phyloP scores from a whole-genome alignment of 2,329 filamentous ascomycete species.

The Pseudopyrenochaeta lycopersici region DNA sequence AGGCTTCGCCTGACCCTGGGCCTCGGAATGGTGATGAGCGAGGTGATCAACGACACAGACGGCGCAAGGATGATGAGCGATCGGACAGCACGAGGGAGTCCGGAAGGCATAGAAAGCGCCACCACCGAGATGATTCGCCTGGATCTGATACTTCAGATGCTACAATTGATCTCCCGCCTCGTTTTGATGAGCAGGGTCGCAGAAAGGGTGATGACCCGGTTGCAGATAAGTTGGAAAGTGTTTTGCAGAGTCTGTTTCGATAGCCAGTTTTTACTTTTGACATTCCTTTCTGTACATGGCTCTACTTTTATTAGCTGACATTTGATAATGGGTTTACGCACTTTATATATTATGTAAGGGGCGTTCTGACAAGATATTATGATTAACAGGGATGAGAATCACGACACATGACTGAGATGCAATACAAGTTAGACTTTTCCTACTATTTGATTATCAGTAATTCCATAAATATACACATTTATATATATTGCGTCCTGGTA shows the following conservation, averaged over 20 bases:
- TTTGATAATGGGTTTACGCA: not conserved
- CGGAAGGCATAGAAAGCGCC: constrained; percentile 24
- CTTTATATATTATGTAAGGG: not conserved
- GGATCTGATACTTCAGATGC: constrained; percentile 39
- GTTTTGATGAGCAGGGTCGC: constrained; percentile 47
- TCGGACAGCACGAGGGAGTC: constrained; percentile 25
- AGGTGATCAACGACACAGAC: constrained; percentile 12
- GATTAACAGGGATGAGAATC: not conserved
- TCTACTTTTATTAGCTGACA: not conserved
- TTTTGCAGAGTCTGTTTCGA: constrained; percentile 41
- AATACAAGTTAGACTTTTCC: not conserved
- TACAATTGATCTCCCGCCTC: constrained; percentile 48
- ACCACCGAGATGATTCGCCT: constrained; percentile 33
- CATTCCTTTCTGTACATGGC: constrained; percentile 4
- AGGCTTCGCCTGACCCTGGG: constrained; percentile 20
- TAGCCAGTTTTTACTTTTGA: constrained; percentile 18
- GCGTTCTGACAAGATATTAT: not conserved
- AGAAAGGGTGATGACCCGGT: constrained; percentile 42
- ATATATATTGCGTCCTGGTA: too few relatives aligned
- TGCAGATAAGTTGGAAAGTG: constrained; percentile 45
- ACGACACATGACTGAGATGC: not conserved
- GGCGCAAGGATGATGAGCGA: constrained; percentile 23
- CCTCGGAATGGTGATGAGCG: constrained; percentile 3
- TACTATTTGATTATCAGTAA: not conserved
- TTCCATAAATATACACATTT: not conserved